A percentile compares a stretch with the other conserved stretches of the same genome.
Conservation (phyloP, 306 rosid genomes). For the Rosa rugosa region DNA sequence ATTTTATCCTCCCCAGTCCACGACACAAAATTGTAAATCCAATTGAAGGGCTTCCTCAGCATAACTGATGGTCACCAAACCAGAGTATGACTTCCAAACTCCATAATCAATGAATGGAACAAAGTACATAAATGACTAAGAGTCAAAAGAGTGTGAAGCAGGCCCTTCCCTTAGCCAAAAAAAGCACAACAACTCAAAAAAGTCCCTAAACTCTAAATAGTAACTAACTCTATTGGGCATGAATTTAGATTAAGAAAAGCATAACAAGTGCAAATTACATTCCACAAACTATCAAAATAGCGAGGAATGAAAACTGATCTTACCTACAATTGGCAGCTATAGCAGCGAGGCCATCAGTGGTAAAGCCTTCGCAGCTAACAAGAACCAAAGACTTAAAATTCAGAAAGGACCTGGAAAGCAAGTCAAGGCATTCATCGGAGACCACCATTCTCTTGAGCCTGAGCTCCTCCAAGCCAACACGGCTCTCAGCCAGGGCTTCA, state of each 20-base stretch:
- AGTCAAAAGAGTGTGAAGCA: not conserved
- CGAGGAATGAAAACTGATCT: not conserved
- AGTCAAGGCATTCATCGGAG: slow-evolving; percentile 76
- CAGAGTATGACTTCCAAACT: not conserved
- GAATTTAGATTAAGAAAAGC: not conserved
- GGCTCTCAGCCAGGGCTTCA: slow-evolving; percentile 53
- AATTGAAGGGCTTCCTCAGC: not conserved
- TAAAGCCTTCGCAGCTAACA: slow-evolving; percentile 89
- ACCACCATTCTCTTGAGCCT: slow-evolving; percentile 89
- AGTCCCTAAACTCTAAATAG: not conserved
- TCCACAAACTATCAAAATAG: not conserved
- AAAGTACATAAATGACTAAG: not conserved
- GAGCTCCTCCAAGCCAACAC: slow-evolving; percentile 72
- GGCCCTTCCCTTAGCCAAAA: not conserved
- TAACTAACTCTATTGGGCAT: not conserved
- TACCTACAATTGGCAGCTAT: slow-evolving; percentile 91
- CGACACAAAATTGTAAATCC: not conserved
- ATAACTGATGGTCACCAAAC: not conserved
- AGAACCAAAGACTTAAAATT: slow-evolving; percentile 80
- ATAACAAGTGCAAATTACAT: not conserved
- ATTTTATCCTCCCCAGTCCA: not conserved
- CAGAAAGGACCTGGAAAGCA: slow-evolving; percentile 72
- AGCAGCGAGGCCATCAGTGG: slow-evolving; percentile 89
- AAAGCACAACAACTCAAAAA: too few species aligned
- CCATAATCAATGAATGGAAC: not conserved